Conservation (phyloP, 208 protist species). For the Leishmania gerbilli region DNA sequence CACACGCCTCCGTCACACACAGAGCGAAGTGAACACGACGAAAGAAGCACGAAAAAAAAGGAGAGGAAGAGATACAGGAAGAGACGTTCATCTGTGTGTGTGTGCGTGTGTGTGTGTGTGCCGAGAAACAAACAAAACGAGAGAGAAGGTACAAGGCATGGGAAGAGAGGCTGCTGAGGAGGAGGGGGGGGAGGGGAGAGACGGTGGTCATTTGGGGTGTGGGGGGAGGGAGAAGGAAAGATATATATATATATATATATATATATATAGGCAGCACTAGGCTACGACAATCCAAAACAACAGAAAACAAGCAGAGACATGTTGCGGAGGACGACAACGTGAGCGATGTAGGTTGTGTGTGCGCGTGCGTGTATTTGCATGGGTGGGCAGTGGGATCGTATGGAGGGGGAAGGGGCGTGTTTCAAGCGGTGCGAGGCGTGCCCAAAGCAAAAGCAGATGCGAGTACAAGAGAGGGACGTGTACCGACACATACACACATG, state of each 20-base stretch:
- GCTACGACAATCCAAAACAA: neutral
- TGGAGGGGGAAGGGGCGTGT: neutral
- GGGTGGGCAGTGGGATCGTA: neutral
- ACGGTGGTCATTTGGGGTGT: neutral
- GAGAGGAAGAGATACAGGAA: neutral
- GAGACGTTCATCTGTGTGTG: neutral
- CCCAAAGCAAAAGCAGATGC: neutral
- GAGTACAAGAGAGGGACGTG: neutral
- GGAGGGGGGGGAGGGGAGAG: too few species aligned
- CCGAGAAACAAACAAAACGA: neutral
- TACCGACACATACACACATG: neutral
- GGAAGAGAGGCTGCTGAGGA: neutral
- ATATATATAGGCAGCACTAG: neutral
- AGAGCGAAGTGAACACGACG: constrained; percentile 7
- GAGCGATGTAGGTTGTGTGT: too few species aligned
- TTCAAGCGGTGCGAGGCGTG: neutral
- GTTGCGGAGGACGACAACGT: neutral
- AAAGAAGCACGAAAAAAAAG: neutral
- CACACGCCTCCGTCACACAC: neutral
- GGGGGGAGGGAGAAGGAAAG: neutral
- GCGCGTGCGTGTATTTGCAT: neutral
- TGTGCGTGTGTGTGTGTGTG: too few species aligned
- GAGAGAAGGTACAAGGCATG: neutral
- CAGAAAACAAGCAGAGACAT: neutral
- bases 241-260: neutral